Evolutionary conservation across 352 stramenopile species (phyloP).

Genomic region (Phytophthora macrochlamydospora): DNA sequence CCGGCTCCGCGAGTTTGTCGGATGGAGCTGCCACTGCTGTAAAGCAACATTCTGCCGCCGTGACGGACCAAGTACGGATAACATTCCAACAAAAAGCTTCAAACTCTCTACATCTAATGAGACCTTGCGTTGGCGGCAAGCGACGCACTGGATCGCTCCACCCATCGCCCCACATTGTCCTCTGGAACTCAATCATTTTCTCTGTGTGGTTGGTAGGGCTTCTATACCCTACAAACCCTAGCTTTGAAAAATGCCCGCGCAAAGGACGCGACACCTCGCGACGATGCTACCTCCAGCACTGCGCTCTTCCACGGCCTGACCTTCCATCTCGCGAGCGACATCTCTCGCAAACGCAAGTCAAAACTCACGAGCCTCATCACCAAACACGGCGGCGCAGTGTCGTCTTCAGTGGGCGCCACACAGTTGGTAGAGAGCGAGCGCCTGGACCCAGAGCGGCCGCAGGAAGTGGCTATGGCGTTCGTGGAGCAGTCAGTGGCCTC

Average conservation of each 20-base stretch:
- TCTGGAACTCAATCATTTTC: conserved; percentile 1
- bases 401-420: conserved; percentile 10
- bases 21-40: not conserved
- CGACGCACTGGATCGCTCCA: not conserved
- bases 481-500: conserved; percentile 51
- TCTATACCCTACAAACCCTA: conserved; percentile 21
- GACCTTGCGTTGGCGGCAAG: not conserved
- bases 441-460: conserved; percentile 22
- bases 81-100: too few relatives aligned
- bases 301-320: conserved; percentile 36
- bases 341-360: conserved; percentile 26
- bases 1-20: not conserved
- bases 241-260: not conserved
- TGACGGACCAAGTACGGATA: too few relatives aligned
- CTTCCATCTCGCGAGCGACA: conserved; percentile 46
- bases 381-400: conserved; percentile 40
- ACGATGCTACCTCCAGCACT: not conserved
- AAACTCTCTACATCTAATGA: not conserved
- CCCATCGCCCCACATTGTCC: not conserved
- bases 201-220: not conserved
- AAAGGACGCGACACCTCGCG: not conserved
- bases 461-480: conserved; percentile 56
- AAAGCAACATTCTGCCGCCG: not conserved
- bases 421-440: conserved; percentile 48
- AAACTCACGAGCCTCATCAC: conserved; percentile 36